Evolutionary conservation across 1,139 yeast species (phyloP).

Genomic region (Chernovozyma sophiae-reginae): DNA sequence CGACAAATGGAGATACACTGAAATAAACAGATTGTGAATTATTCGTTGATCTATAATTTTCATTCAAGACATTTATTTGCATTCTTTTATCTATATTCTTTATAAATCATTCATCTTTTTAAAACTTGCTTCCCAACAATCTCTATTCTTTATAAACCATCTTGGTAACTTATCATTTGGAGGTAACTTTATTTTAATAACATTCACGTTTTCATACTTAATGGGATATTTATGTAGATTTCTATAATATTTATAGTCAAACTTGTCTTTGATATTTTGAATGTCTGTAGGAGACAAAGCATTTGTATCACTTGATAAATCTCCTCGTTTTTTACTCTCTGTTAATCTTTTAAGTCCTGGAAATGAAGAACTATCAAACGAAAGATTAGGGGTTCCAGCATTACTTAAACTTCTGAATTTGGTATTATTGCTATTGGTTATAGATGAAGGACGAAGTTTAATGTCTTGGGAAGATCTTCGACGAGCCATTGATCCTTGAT

Average conservation of each 20-base stretch:
- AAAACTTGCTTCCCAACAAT: conserved; percentile 51
- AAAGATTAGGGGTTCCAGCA: background rate
- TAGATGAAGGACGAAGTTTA: conserved; percentile 13
- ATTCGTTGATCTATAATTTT: too few relatives aligned
- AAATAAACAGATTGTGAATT: too few relatives aligned
- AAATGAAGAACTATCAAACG: conserved; percentile 1
- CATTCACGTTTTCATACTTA: conserved; percentile 34
- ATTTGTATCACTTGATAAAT: conserved; percentile 5
- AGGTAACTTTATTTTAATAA: conserved; percentile 53
- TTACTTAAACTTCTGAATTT: conserved; percentile 4
- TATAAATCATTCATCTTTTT: conserved; percentile 4
- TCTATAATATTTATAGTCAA: conserved; percentile 37
- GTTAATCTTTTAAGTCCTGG: conserved; percentile 3
- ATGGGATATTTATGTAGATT: conserved; percentile 26
- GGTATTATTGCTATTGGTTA: conserved; percentile 1
- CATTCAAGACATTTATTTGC: background rate
- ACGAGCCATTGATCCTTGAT: conserved; percentile 19
- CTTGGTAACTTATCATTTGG: conserved; percentile 57
- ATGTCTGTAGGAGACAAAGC: conserved; percentile 17
- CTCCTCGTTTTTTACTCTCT: background rate
- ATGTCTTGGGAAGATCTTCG: conserved; percentile 36
- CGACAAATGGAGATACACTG: too few relatives aligned
- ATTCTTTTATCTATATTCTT: too few relatives aligned
- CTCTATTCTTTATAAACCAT: conserved; percentile 66
- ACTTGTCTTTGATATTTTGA: conserved; percentile 19